Conservation (phyloP, 805 yeast species). For the Kodamaea jinghongensis region DNA sequence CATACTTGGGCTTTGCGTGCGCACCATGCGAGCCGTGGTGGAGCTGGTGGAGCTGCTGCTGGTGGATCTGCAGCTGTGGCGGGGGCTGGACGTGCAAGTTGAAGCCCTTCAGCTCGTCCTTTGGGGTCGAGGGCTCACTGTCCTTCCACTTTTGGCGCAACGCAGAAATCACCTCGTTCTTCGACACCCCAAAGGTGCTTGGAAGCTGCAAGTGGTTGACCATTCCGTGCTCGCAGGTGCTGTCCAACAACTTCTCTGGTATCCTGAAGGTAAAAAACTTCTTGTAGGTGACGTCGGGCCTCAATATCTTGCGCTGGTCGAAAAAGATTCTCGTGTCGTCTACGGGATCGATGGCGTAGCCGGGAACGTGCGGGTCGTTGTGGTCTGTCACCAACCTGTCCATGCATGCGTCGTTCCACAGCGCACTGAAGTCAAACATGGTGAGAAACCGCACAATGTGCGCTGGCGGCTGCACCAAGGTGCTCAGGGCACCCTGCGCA, state of each 20-base stretch:
- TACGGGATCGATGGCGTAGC: slow-evolving; percentile 26
- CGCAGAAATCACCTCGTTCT: slow-evolving; percentile 25
- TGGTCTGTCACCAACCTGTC: slow-evolving; percentile 32
- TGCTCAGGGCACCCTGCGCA: slow-evolving; percentile 18
- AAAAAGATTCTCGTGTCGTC: slow-evolving; percentile 31
- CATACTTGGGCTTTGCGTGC: slow-evolving; percentile 12
- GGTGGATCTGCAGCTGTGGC: neutral
- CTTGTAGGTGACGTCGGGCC: slow-evolving; percentile 34
- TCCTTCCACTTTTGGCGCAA: slow-evolving; percentile 26
- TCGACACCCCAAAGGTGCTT: slow-evolving; percentile 34
- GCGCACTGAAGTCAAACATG: slow-evolving; percentile 43
- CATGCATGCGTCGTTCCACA: slow-evolving; percentile 36
- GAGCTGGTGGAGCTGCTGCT: slow-evolving; percentile 5
- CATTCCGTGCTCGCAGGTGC: slow-evolving; percentile 34
- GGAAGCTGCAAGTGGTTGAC: slow-evolving; percentile 38
- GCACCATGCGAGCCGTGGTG: neutral
- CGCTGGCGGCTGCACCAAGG: slow-evolving; percentile 17
- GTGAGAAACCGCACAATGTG: slow-evolving; percentile 28
- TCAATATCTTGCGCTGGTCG: slow-evolving; percentile 22
- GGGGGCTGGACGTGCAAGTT: slow-evolving; percentile 1
- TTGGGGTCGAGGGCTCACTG: slow-evolving; percentile 9
- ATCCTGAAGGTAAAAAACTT: slow-evolving; percentile 40
- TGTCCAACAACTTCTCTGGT: slow-evolving; percentile 37
- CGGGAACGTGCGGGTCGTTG: slow-evolving; percentile 26
- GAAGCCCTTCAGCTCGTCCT: slow-evolving; percentile 8